These are phyloP conservation scores for Cymbopogon flexuosus DNA, from an alignment of 202 grass and related monocot genomes.

Conservation along the genomic window DNA sequence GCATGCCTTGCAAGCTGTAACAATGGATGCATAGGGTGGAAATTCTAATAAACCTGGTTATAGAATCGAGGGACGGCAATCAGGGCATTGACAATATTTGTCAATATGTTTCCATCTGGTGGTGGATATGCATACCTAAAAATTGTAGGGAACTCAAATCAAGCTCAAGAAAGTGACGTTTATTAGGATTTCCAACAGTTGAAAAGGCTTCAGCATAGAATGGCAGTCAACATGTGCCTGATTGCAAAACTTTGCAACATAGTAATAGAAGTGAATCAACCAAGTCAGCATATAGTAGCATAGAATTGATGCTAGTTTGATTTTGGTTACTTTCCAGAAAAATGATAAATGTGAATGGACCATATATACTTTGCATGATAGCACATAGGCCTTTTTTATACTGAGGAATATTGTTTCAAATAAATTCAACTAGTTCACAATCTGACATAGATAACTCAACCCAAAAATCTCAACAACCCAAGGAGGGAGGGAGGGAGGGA, in stretches of 20 bases:
- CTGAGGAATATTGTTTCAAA: too few species aligned
- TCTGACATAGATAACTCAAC: too few species aligned
- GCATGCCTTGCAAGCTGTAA: neutral
- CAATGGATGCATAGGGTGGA: neutral
- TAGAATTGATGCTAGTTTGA: neutral
- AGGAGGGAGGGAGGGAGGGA: too few species aligned
- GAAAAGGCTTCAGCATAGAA: neutral
- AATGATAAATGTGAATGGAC: neutral
- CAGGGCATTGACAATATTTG: constrained; percentile 81
- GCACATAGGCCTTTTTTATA: neutral
- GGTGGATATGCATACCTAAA: constrained; percentile 84
- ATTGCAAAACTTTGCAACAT: neutral
- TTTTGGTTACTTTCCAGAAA: neutral
- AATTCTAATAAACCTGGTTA: constrained; percentile 61
- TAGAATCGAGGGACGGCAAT: constrained; percentile 91
- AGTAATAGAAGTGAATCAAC: neutral
- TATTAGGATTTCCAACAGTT: neutral
- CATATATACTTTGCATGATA: constrained; percentile 37
- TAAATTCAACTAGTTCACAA: too few species aligned
- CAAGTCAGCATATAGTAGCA: neutral
- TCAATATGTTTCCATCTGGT: constrained; percentile 91
- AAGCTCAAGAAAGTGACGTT: neutral
- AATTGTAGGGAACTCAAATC: constrained; percentile 12
- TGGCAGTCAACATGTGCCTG: neutral
- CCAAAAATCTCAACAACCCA: neutral